Percentiles rank a stretch among this genome's conserved stretches.
Conservation (phyloP, 2,329 filamentous ascomycete species). For the Elsinoe batatas region DNA sequence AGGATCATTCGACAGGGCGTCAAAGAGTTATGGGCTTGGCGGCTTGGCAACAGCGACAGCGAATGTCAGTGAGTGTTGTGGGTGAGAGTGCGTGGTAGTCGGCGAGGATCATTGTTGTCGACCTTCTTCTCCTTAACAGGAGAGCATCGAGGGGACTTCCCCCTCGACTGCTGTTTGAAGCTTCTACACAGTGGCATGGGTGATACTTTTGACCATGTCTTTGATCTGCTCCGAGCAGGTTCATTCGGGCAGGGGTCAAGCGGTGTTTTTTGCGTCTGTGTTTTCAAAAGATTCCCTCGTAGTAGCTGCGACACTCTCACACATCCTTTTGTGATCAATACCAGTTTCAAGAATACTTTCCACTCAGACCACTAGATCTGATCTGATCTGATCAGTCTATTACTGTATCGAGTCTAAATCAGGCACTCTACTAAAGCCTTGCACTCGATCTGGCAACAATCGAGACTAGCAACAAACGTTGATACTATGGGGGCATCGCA, state of each 20-base stretch:
- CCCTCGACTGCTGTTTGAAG: slow-evolving; percentile 6
- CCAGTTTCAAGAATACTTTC: neutral
- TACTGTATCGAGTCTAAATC: no score
- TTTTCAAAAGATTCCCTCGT: slow-evolving; percentile 14
- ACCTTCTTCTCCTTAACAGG: slow-evolving; percentile 3
- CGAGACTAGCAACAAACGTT: neutral
- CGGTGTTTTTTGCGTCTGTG: slow-evolving; percentile 12
- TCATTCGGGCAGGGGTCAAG: slow-evolving; percentile 7
- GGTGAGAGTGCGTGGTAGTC: neutral
- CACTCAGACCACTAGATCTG: neutral
- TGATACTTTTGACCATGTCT: slow-evolving; percentile 5
- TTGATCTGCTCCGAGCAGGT: slow-evolving; percentile 10
- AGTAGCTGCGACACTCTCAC: slow-evolving; percentile 13
- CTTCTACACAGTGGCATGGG: slow-evolving; percentile 11
- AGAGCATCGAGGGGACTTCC: neutral
- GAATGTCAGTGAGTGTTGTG: no score
- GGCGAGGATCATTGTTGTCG: neutral
- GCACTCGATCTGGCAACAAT: neutral
- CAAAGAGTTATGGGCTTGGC: neutral
- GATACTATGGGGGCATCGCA: neutral
- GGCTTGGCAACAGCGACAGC: neutral
- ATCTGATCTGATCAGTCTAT: neutral
- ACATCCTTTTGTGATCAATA: slow-evolving; percentile 13
- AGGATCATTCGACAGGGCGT: slow-evolving; percentile 7
- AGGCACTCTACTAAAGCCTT: no score